phyloP scores from a whole-genome alignment of 2,329 filamentous ascomycete species.

The Periconia sp. region DNA sequence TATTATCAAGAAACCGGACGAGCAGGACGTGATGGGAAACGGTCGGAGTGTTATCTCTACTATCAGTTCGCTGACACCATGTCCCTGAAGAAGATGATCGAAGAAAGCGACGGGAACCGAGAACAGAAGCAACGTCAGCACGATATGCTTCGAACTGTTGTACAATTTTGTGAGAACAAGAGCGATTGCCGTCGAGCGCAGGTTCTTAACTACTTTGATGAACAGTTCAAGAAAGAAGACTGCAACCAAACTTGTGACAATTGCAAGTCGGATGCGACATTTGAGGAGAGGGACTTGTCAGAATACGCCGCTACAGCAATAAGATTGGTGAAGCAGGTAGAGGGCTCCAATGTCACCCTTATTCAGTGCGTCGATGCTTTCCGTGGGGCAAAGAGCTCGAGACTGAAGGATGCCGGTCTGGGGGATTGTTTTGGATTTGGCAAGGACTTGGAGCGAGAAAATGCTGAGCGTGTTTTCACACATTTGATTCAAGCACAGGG shows the following conservation, averaged over 20 bases:
- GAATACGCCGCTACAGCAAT: constrained; percentile 72
- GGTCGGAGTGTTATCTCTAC: constrained; percentile 86
- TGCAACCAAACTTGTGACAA: constrained; percentile 86
- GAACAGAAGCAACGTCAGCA: constrained; percentile 84
- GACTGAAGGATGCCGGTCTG: constrained; percentile 56
- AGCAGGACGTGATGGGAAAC: constrained; percentile 85
- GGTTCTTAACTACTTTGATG: constrained; percentile 92
- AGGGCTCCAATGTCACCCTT: constrained; percentile 61
- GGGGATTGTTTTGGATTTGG: constrained; percentile 67
- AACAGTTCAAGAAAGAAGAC: constrained; percentile 70
- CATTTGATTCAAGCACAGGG: constrained; percentile 73
- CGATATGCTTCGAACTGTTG: constrained; percentile 81
- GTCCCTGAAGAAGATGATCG: constrained; percentile 77
- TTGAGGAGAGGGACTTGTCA: constrained; percentile 76
- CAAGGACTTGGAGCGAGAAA: constrained; percentile 68
- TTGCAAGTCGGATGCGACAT: constrained; percentile 72
- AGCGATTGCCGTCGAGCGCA: constrained; percentile 85
- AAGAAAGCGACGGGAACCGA: constrained; percentile 71
- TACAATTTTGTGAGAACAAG: constrained; percentile 86
- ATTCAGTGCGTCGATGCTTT: constrained; percentile 84
- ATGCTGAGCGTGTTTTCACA: constrained; percentile 83
- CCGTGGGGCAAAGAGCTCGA: constrained; percentile 67
- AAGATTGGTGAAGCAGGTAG: constrained; percentile 62
- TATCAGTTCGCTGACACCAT: constrained; percentile 79
- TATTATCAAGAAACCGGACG: constrained; percentile 98